Percentiles rank a stretch among this genome's conserved stretches.
These are phyloP conservation scores for Parascedosporium putredinis DNA, from an alignment of 2,329 filamentous ascomycete species.

Conservation along the genomic window DNA sequence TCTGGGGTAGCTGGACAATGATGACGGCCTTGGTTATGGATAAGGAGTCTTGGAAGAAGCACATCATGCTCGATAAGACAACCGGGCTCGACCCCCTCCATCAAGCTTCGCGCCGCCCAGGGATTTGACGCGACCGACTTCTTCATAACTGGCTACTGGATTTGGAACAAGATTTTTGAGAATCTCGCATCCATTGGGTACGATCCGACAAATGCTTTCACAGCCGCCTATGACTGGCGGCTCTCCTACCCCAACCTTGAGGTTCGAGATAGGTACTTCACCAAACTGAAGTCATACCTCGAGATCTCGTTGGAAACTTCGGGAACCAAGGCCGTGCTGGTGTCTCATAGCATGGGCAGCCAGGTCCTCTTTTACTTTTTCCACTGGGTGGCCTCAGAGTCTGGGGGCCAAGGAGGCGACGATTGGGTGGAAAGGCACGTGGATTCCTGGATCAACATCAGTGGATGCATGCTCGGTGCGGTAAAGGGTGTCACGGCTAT, in stretches of 20 bases:
- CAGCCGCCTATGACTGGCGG: constrained; percentile 79
- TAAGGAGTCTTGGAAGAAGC: constrained; percentile 87
- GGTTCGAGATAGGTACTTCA: constrained; percentile 86
- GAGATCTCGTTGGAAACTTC: constrained; percentile 69
- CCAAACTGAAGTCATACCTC: constrained; percentile 78
- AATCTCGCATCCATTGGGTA: constrained; percentile 94
- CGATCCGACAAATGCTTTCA: constrained; percentile 68
- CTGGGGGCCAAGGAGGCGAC: constrained; percentile 70
- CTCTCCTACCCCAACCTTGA: constrained; percentile 86
- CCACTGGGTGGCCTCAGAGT: constrained; percentile 67
- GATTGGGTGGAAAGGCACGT: constrained; percentile 85
- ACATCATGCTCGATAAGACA: constrained; percentile 90
- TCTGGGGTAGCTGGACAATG: constrained; percentile 99
- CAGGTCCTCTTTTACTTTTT: constrained; percentile 84
- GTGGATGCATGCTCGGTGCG: constrained; percentile 93
- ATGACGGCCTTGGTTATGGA: constrained; percentile 90
- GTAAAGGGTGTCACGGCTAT: constrained; percentile 84
- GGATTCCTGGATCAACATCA: constrained; percentile 96
- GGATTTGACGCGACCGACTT: constrained; percentile 98
- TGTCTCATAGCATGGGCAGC: constrained; percentile 95
- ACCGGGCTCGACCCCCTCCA: constrained; percentile 84
- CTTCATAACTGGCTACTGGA: constrained; percentile 89
- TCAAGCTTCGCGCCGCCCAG: constrained; percentile 87
- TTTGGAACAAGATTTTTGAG: constrained; percentile 97
- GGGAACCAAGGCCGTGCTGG: constrained; percentile 69